Conservation (phyloP, 352 stramenopile species). For the Lagenidium sp. region DNA sequence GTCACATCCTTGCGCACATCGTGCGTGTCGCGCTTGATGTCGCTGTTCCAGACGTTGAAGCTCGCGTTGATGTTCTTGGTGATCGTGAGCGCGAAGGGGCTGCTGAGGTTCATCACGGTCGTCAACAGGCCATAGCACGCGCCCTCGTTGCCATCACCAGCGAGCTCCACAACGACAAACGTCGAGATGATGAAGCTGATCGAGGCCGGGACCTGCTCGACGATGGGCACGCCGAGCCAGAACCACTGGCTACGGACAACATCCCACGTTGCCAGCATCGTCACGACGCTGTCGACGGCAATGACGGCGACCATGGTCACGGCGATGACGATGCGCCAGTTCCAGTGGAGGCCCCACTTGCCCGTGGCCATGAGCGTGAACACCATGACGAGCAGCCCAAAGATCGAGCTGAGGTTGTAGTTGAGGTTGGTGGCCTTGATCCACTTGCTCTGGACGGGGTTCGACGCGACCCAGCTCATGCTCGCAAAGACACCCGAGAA, state of each 20-base stretch:
- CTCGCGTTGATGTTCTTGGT: slow-evolving; percentile 20
- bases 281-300: slow-evolving; percentile 12
- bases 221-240: slow-evolving; percentile 19
- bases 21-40: slow-evolving; percentile 14
- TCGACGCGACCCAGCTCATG: slow-evolving; percentile 11
- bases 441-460: slow-evolving; percentile 16
- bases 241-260: slow-evolving; percentile 17
- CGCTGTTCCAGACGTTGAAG: slow-evolving; percentile 19
- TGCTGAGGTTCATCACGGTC: slow-evolving; percentile 20
- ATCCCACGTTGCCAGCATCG: slow-evolving; percentile 19
- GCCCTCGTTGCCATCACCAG: slow-evolving; percentile 23
- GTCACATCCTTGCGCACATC: slow-evolving; percentile 22
- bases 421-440: slow-evolving; percentile 16
- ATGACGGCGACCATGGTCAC: slow-evolving; percentile 13
- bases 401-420: slow-evolving; percentile 14
- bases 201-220: slow-evolving; percentile 16
- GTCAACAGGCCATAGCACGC: slow-evolving; percentile 27
- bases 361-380: slow-evolving; percentile 14
- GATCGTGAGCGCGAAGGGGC: slow-evolving; percentile 17
- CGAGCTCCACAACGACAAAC: slow-evolving; percentile 23
- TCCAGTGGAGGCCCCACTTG: slow-evolving; percentile 22
- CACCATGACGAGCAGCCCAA: slow-evolving; percentile 10
- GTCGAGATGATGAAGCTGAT: slow-evolving; percentile 25
- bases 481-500: slow-evolving; percentile 18
- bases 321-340: slow-evolving; percentile 16